These are phyloP conservation scores for Candida germanica DNA, from an alignment of 805 yeast genomes.

Conservation along the genomic window DNA sequence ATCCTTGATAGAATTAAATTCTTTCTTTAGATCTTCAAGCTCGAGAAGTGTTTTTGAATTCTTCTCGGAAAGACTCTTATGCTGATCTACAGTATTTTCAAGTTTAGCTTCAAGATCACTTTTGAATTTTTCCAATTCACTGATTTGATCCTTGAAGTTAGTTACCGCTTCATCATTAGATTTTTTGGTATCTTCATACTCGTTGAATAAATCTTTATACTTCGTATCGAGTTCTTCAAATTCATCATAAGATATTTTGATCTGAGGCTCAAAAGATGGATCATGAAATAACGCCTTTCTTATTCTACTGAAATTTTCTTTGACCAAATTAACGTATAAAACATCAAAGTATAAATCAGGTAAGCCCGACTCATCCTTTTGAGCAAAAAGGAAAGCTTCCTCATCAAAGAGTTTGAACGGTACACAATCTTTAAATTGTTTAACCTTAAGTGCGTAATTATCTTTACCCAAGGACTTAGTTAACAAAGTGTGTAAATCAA, in stretches of 20 bases:
- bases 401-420: slow-evolving; percentile 56
- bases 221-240: slow-evolving; percentile 46
- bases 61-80: slow-evolving; percentile 17
- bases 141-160: slow-evolving; percentile 18
- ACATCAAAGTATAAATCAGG: slow-evolving; percentile 77
- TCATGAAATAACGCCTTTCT: slow-evolving; percentile 68
- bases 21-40: slow-evolving; percentile 11
- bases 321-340: slow-evolving; percentile 60
- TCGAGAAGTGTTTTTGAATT: slow-evolving; percentile 17
- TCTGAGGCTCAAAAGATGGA: slow-evolving; percentile 70
- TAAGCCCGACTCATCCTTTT: slow-evolving; percentile 77
- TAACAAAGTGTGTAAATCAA: slow-evolving; percentile 59
- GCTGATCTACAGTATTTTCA: slow-evolving; percentile 17
- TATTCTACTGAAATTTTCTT: slow-evolving; percentile 66
- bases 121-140: slow-evolving; percentile 13
- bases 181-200: slow-evolving; percentile 20
- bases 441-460: slow-evolving; percentile 68
- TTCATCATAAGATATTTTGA: slow-evolving; percentile 60
- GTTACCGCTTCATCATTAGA: slow-evolving; percentile 17
- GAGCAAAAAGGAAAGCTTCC: slow-evolving; percentile 46
- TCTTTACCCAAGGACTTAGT: slow-evolving; percentile 75
- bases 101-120: slow-evolving; percentile 18
- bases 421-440: slow-evolving; percentile 63
- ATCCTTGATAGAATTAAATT: slow-evolving; percentile 23
- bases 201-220: slow-evolving; percentile 23